These are phyloP conservation scores for Populus deltoides DNA, from an alignment of 345 rosid species.

Conservation along the genomic window DNA sequence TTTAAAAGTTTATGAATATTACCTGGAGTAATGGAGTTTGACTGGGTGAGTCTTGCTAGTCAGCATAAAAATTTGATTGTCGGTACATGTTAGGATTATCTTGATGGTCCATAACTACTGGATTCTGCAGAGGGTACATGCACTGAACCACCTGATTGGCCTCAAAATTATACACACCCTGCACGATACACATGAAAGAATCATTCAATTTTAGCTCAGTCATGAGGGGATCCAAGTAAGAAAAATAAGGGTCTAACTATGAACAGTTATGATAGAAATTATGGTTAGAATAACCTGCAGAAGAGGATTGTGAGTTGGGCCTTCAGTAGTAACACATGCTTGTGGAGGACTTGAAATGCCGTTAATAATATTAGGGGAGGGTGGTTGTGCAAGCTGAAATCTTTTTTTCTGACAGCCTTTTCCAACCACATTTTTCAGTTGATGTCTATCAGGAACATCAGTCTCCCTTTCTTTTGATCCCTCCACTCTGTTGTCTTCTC, in stretches of 20 bases:
- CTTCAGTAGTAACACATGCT: conserved; percentile 24
- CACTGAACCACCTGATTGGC: conserved; percentile 28
- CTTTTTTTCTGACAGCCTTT: conserved; percentile 11
- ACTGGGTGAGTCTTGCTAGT: conserved; percentile 20
- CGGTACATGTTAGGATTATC: conserved; percentile 22
- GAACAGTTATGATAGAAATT: neutral
- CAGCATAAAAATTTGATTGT: conserved; percentile 26
- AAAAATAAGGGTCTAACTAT: neutral
- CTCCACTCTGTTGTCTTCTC: neutral
- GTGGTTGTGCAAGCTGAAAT: conserved; percentile 8
- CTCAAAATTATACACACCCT: conserved; percentile 29
- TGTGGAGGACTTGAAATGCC: conserved; percentile 26
- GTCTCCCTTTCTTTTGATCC: conserved; percentile 5
- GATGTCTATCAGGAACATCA: conserved; percentile 6
- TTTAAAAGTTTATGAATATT: neutral
- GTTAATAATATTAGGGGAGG: neutral
- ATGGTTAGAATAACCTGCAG: conserved; percentile 26
- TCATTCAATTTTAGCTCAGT: neutral
- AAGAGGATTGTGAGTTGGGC: conserved; percentile 16
- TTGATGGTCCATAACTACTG: conserved; percentile 20
- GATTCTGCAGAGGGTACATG: conserved; percentile 23
- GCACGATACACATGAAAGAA: neutral
- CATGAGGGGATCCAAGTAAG: neutral
- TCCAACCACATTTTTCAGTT: conserved; percentile 4
- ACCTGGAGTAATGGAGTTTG: conserved; percentile 32